Conservation (phyloP, 2,329 filamentous ascomycete genomes). For the Apiospora aurea region DNA sequence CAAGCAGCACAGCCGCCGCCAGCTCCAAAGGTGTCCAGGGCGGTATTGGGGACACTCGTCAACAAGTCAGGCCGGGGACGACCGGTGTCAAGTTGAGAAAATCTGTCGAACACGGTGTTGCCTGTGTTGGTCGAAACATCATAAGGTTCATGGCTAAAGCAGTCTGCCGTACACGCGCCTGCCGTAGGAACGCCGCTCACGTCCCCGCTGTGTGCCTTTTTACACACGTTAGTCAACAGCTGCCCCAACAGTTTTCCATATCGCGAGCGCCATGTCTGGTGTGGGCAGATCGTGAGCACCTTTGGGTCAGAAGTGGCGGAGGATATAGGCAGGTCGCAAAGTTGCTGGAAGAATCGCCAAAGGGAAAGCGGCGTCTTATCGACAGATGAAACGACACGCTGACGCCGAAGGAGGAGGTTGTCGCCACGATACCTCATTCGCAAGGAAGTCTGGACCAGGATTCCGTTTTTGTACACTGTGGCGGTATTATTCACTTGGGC, state of each 20-base stretch:
- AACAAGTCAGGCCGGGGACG: slow-evolving; percentile 29
- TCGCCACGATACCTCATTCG: slow-evolving; percentile 34
- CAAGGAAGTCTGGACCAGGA: slow-evolving; percentile 33
- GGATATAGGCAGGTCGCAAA: slow-evolving; percentile 27
- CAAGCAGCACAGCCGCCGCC: slow-evolving; percentile 33
- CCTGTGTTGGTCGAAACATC: slow-evolving; percentile 33
- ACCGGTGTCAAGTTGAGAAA: slow-evolving; percentile 26
- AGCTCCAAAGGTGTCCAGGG: slow-evolving; percentile 26
- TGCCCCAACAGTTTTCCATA: slow-evolving; percentile 28
- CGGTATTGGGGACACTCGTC: neutral
- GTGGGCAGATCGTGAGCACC: slow-evolving; percentile 33
- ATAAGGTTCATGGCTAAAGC: slow-evolving; percentile 29
- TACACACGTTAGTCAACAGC: slow-evolving; percentile 28
- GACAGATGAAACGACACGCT: slow-evolving; percentile 35
- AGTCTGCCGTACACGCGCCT: slow-evolving; percentile 26
- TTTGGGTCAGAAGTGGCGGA: slow-evolving; percentile 24
- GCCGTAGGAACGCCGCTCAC: neutral
- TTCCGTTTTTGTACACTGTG: slow-evolving; percentile 33
- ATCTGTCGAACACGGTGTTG: slow-evolving; percentile 32
- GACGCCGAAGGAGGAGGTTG: slow-evolving; percentile 31
- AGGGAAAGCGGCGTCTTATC: slow-evolving; percentile 34
- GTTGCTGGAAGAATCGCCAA: slow-evolving; percentile 33
- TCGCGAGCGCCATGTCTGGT: slow-evolving; percentile 30
- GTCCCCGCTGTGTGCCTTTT: slow-evolving; percentile 21
- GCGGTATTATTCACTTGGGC: slow-evolving; percentile 37